Conservation (phyloP, 768 basidiomycete genomes). For the Mycena leptocephala region DNA sequence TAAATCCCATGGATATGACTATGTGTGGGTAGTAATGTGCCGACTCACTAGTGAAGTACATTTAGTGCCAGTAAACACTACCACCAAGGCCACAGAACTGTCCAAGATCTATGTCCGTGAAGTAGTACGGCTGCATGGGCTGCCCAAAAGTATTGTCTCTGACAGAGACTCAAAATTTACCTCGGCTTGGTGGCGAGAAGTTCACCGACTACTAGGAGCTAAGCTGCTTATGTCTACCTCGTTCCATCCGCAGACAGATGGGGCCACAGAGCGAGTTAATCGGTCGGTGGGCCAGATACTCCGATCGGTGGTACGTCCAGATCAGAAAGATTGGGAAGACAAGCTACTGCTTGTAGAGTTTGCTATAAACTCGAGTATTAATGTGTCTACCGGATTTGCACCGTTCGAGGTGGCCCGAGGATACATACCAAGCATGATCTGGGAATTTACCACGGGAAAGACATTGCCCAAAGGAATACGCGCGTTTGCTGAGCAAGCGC, state of each 20-base stretch:
- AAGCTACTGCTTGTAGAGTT: background rate
- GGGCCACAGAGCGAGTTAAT: too few species aligned
- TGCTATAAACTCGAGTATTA: slow-evolving; percentile 44
- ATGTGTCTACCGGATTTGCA: slow-evolving; percentile 51
- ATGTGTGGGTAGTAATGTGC: slow-evolving; percentile 48
- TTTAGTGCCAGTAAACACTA: slow-evolving; percentile 40
- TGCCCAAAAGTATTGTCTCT: slow-evolving; percentile 56
- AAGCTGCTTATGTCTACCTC: slow-evolving; percentile 52
- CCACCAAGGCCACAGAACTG: slow-evolving; percentile 50
- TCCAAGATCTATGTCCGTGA: slow-evolving; percentile 53
- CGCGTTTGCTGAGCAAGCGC: slow-evolving; percentile 43
- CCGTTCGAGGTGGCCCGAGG: slow-evolving; percentile 50
- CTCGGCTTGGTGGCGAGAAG: too few species aligned
- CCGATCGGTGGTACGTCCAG: slow-evolving; percentile 39
- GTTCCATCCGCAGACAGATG: too few species aligned
- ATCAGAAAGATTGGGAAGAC: slow-evolving; percentile 39
- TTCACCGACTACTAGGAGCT: slow-evolving; percentile 48
- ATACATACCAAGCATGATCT: slow-evolving; percentile 44
- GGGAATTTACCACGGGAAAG: background rate
- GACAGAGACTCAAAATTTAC: slow-evolving; percentile 60
- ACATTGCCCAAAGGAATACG: slow-evolving; percentile 37
- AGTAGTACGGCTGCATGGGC: slow-evolving; percentile 56
- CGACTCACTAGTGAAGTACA: slow-evolving; percentile 40
- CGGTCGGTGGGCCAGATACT: too few species aligned
- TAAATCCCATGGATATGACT: slow-evolving; percentile 41